Conservation (phyloP, 2,329 filamentous ascomycete genomes). For the Diplodia seriata region DNA sequence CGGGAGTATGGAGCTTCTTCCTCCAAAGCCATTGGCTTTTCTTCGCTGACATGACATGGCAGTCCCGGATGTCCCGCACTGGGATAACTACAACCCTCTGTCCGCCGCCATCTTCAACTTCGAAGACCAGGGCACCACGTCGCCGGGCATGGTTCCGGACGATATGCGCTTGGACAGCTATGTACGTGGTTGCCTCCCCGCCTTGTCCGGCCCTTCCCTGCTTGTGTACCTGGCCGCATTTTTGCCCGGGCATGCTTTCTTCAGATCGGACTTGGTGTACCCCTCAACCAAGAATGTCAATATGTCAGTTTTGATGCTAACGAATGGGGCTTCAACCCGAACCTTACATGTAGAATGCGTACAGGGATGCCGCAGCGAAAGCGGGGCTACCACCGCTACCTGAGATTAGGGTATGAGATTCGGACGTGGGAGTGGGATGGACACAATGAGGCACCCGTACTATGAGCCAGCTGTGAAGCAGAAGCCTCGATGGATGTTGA, state of each 20-base stretch:
- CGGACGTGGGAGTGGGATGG: not conserved
- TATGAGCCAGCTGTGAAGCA: not conserved
- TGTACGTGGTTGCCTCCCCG: not conserved
- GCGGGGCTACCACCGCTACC: not conserved
- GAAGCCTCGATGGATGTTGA: not conserved
- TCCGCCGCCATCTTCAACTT: conserved; percentile 7
- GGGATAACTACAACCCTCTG: not conserved
- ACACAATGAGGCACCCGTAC: not conserved
- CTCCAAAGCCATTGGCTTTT: no score
- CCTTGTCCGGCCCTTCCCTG: not conserved
- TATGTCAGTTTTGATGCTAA: not conserved
- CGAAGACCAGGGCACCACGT: conserved; percentile 8
- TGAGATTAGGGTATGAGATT: not conserved
- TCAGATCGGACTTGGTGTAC: not conserved
- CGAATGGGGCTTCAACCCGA: not conserved
- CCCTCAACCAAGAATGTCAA: not conserved
- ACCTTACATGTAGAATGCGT: not conserved
- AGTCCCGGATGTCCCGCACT: conserved; percentile 11
- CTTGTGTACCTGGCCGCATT: not conserved
- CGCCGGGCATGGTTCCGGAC: conserved; percentile 17
- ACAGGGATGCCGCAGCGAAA: not conserved
- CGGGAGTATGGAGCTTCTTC: not conserved
- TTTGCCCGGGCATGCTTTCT: not conserved
- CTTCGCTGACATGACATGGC: no score
- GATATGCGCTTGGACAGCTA: conserved; percentile 27